Conservation (phyloP, 208 protist species). For the Trypanosoma cruzi region DNA sequence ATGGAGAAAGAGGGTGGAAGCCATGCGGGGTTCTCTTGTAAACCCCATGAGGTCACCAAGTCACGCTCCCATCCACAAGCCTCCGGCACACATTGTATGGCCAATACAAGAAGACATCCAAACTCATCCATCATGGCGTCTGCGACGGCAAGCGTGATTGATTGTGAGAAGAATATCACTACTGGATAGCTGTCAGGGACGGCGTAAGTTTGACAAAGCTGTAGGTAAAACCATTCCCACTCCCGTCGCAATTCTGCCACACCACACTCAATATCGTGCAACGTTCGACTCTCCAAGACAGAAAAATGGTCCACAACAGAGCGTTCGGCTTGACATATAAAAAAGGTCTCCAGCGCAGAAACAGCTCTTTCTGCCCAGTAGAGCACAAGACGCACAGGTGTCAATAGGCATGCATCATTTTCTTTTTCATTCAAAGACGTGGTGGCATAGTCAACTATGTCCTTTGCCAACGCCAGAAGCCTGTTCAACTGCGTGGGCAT, state of each 20-base stretch:
- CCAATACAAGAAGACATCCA: constrained; percentile 6
- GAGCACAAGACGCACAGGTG: constrained; percentile 29
- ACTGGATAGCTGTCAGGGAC: neutral
- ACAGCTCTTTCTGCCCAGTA: constrained; percentile 44
- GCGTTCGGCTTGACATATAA: constrained; percentile 34
- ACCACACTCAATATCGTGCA: constrained; percentile 38
- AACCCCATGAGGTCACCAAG: neutral
- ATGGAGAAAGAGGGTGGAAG: constrained; percentile 7
- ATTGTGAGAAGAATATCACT: constrained; percentile 9
- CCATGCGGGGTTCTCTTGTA: neutral
- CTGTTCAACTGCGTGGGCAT: constrained; percentile 10
- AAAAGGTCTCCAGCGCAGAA: constrained; percentile 29
- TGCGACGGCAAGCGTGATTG: constrained; percentile 6
- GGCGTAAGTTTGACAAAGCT: constrained; percentile 7
- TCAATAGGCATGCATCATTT: constrained; percentile 14
- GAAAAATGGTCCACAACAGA: constrained; percentile 32
- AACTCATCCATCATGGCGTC: constrained; percentile 12
- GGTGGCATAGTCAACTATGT: constrained; percentile 26
- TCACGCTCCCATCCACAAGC: constrained; percentile 4
- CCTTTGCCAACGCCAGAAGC: constrained; percentile 18
- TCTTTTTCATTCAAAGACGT: neutral
- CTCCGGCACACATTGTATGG: constrained; percentile 8
- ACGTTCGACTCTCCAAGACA: constrained; percentile 30
- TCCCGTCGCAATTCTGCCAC: constrained; percentile 44
- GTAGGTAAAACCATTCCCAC: constrained; percentile 57